Evolutionary conservation across 768 basidiomycete genomes (phyloP).

Genomic region (Dacryopinax spathularia): DNA sequence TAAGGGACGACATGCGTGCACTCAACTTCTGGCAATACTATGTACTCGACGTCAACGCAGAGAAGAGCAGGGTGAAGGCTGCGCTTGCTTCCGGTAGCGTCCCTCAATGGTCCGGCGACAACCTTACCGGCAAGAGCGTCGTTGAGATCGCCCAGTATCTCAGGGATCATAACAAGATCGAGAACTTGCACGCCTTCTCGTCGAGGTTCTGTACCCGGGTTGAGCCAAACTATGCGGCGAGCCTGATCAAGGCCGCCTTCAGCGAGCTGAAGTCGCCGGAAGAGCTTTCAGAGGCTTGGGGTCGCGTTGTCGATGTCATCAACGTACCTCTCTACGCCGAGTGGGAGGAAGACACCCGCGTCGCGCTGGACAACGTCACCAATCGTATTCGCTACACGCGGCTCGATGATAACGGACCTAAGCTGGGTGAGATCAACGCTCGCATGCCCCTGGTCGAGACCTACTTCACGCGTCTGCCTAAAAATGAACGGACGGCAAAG

Average conservation of each 20-base stretch:
- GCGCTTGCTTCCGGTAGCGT: constrained; percentile 37
- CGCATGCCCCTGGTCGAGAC: constrained; percentile 70
- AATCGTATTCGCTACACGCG: constrained; percentile 68
- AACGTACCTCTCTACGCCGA: constrained; percentile 81
- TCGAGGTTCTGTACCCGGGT: constrained; percentile 56
- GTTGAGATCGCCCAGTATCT: constrained; percentile 54
- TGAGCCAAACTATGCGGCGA: constrained; percentile 51
- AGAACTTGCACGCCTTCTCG: constrained; percentile 44
- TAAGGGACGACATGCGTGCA: constrained; percentile 44
- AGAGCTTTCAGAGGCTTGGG: constrained; percentile 57
- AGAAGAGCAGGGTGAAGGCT: constrained; percentile 43
- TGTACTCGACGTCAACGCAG: constrained; percentile 57
- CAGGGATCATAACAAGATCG: constrained; percentile 39
- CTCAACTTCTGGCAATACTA: constrained; percentile 90
- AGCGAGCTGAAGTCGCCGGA: constrained; percentile 35
- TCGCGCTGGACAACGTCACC: constrained; percentile 57
- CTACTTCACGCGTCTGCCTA: constrained; percentile 76
- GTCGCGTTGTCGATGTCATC: constrained; percentile 61
- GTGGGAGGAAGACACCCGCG: constrained; percentile 68
- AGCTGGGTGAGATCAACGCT: constrained; percentile 60
- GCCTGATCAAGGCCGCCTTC: constrained; percentile 58
- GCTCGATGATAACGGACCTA: constrained; percentile 70
- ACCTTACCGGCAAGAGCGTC: constrained; percentile 43
- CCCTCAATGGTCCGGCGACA: constrained; percentile 46
- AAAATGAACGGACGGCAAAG: constrained; percentile 29